Percentiles rank a stretch among this genome's conserved stretches.
phyloP scores from a whole-genome alignment of 371 early-diverging fungal genomes.

The Batrachochytrium dendrobatidis region DNA sequence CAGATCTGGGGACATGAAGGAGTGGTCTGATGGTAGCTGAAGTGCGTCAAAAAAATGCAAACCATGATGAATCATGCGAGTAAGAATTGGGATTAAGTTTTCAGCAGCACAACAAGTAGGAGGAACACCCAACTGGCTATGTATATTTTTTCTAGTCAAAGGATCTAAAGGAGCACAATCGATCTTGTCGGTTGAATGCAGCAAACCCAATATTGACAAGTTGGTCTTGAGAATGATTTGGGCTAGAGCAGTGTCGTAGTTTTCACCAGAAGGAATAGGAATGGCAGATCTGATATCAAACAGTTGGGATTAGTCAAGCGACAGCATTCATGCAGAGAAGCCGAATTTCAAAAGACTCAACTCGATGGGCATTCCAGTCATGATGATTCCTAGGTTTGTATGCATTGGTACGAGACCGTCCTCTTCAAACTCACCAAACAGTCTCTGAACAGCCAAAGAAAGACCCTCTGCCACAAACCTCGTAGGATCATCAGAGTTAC shows the following conservation, averaged over 20 bases:
- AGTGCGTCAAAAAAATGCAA: conserved; percentile 12
- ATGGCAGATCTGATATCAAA: conserved; percentile 8
- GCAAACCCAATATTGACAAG: conserved; percentile 18
- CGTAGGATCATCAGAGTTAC: too few relatives aligned
- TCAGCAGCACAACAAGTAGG: neutral
- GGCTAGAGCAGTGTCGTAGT: conserved; percentile 14
- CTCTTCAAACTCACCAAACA: conserved; percentile 16
- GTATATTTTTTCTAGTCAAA: conserved; percentile 14
- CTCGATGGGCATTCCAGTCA: conserved; percentile 17
- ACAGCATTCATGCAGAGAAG: conserved; percentile 1
- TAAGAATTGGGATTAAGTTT: conserved; percentile 2
- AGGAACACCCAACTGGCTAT: conserved; percentile 11
- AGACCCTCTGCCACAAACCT: too few relatives aligned
- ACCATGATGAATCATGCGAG: conserved; percentile 10
- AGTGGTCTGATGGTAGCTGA: too few relatives aligned
- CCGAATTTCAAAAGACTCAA: conserved; percentile 6
- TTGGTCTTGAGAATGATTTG: conserved; percentile 17
- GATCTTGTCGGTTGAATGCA: conserved; percentile 16
- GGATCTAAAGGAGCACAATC: conserved; percentile 14
- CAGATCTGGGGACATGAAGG: too few relatives aligned
- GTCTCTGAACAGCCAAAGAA: conserved; percentile 4
- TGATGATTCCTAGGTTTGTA: conserved; percentile 17
- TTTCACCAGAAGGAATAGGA: conserved; percentile 21
- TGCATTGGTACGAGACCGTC: conserved; percentile 14
- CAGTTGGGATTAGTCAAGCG: neutral